These are phyloP conservation scores for Boeremia exigua DNA, from an alignment of 2,329 filamentous ascomycete species.

Conservation along the genomic window DNA sequence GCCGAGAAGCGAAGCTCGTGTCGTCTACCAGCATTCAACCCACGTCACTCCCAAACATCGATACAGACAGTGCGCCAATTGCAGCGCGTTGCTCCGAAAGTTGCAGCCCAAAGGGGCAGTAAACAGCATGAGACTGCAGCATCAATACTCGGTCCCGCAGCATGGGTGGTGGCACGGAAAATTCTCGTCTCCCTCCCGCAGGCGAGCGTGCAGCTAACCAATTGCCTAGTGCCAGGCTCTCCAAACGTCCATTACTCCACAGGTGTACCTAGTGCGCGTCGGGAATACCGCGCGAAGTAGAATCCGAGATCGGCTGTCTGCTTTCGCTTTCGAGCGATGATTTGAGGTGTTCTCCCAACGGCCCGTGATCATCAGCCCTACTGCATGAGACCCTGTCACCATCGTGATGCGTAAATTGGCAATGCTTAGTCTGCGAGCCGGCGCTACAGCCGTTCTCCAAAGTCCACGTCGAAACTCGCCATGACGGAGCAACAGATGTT, in stretches of 20 bases:
- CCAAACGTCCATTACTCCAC: slow-evolving; percentile 19
- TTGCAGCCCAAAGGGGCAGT: background rate
- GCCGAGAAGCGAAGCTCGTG: slow-evolving; percentile 19
- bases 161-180: slow-evolving; percentile 1
- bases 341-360: slow-evolving; percentile 1
- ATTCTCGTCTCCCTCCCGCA: slow-evolving; percentile 19
- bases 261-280: slow-evolving; percentile 1
- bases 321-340: slow-evolving; percentile 5
- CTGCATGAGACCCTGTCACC: slow-evolving; percentile 13
- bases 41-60: slow-evolving; percentile 10
- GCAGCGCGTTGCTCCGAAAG: slow-evolving; percentile 5
- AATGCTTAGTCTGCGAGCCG: slow-evolving; percentile 6
- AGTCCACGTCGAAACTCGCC: background rate
- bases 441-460: background rate
- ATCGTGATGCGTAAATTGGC: slow-evolving; percentile 14
- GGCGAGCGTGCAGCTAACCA: slow-evolving; percentile 3
- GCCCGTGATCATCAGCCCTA: slow-evolving; percentile 17
- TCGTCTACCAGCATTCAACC: slow-evolving; percentile 13
- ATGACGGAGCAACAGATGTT: background rate
- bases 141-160: slow-evolving; percentile 13
- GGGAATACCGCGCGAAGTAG: slow-evolving; percentile 6
- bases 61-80: slow-evolving; percentile 2
- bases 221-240: slow-evolving; percentile 8
- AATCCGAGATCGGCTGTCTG: slow-evolving; percentile 10
- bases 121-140: slow-evolving; percentile 2